These are phyloP conservation scores for Cadophora malorum DNA, from an alignment of 2,329 filamentous ascomycete species.

Conservation along the genomic window DNA sequence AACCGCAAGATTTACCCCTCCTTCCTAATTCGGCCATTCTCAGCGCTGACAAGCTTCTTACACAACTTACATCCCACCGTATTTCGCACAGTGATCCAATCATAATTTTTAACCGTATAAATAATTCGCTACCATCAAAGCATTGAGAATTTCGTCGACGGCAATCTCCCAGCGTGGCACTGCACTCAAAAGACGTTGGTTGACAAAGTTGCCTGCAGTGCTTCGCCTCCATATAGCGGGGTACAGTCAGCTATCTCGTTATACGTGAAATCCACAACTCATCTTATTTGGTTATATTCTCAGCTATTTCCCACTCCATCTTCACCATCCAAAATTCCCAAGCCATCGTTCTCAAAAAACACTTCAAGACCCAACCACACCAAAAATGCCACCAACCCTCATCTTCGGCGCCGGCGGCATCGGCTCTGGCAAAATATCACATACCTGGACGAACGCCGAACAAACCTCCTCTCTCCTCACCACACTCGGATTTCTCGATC, in stretches of 20 bases:
- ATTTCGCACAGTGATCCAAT: not conserved
- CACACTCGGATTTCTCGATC: not conserved
- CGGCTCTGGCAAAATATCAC: conserved; percentile 23
- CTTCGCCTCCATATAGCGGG: conserved; percentile 3
- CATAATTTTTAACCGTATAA: not conserved
- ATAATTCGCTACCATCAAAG: not conserved
- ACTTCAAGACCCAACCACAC: not conserved
- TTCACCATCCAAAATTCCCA: too few species aligned
- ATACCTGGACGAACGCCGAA: conserved; percentile 21
- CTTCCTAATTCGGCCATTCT: not conserved
- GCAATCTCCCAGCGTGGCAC: not conserved
- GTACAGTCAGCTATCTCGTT: not conserved
- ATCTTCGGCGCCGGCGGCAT: conserved; percentile 29
- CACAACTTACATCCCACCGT: not conserved
- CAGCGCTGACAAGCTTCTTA: not conserved
- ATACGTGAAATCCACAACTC: not conserved
- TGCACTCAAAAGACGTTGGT: not conserved
- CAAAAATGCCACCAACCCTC: conserved; percentile 8
- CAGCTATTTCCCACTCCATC: not conserved
- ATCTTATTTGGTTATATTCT: not conserved
- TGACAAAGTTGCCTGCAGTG: too few species aligned
- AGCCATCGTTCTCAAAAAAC: too few species aligned
- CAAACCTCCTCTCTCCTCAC: conserved; percentile 19
- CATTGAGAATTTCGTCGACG: not conserved
- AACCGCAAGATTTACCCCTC: not conserved